These are phyloP conservation scores for Chloris gayana DNA, from an alignment of 176 grass and related monocot species.

Conservation along the genomic window DNA sequence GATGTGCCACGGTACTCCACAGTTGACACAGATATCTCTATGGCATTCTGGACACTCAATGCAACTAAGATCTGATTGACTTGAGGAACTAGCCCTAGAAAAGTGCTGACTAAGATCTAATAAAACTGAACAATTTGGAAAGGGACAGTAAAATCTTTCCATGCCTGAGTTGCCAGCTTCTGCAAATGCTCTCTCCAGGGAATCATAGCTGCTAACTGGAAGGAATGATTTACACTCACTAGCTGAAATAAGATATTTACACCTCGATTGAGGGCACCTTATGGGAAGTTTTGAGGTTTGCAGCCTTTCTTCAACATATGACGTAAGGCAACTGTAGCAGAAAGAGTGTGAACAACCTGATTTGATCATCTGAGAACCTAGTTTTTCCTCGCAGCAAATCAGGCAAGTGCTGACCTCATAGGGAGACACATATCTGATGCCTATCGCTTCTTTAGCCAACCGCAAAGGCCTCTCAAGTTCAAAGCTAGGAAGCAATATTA, in stretches of 20 bases:
- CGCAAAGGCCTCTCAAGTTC: constrained; percentile 79
- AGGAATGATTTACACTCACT: constrained; percentile 71
- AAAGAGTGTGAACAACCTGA: constrained; percentile 69
- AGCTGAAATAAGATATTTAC: constrained; percentile 68
- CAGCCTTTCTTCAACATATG: constrained; percentile 59
- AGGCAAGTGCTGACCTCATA: constrained; percentile 53
- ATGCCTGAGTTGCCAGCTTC: constrained; percentile 40
- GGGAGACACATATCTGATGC: constrained; percentile 58
- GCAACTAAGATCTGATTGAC: constrained; percentile 61
- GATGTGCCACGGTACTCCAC: constrained; percentile 83
- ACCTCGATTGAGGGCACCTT: constrained; percentile 66
- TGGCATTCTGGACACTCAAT: constrained; percentile 82
- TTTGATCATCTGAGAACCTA: constrained; percentile 65
- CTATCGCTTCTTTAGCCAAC: constrained; percentile 94
- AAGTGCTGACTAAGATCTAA: constrained; percentile 70
- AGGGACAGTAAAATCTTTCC: constrained; percentile 85
- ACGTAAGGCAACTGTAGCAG: constrained; percentile 63
- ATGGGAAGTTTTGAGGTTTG: constrained; percentile 49
- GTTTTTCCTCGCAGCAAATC: constrained; percentile 68
- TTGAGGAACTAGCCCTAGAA: constrained; percentile 74
- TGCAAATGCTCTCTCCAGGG: constrained; percentile 50
- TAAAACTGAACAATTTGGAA: constrained; percentile 68
- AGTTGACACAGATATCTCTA: constrained; percentile 86
- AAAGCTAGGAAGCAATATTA: constrained; percentile 81
- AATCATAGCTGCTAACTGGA: constrained; percentile 60